A percentile compares a stretch with the other conserved stretches of the same genome.
These are phyloP conservation scores for Leucaena leucocephala DNA, from an alignment of 306 rosid genomes.

Conservation along the genomic window DNA sequence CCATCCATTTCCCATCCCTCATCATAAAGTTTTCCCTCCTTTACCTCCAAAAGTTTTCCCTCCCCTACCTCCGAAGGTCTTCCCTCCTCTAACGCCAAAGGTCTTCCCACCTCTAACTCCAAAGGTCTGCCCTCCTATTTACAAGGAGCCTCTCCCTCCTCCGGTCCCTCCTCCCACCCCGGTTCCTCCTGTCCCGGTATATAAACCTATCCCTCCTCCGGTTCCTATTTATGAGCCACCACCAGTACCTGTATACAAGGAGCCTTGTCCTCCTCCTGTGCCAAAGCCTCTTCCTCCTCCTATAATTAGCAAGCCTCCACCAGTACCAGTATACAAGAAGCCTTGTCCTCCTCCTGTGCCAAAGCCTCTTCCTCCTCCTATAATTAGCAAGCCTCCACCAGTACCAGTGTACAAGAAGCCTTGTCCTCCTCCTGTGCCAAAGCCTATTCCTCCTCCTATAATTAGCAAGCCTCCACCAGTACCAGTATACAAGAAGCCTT, in stretches of 20 bases:
- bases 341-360: conserved; percentile 34
- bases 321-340: background rate
- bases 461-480: background rate
- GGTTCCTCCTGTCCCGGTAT: background rate
- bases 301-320: conserved; percentile 37
- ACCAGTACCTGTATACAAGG: background rate
- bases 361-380: background rate
- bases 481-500: conserved; percentile 29
- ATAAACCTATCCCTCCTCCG: conserved; percentile 39
- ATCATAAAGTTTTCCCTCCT: conserved; percentile 48
- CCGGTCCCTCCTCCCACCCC: background rate
- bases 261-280: conserved; percentile 39
- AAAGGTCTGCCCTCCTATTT: background rate
- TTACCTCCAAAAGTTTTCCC: conserved; percentile 6
- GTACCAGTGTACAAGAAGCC: conserved; percentile 34
- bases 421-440: conserved; percentile 27
- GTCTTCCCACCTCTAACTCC: background rate
- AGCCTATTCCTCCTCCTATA: conserved; percentile 38
- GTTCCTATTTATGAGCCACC: background rate
- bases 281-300: conserved; percentile 27
- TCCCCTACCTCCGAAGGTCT: background rate
- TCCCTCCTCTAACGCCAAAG: conserved; percentile 44
- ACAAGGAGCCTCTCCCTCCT: conserved; percentile 11
- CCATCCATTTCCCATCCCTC: conserved; percentile 47
- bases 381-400: background rate